Base-by-base conservation (phyloP, 2,329 filamentous ascomycete species). In the Talaromyces sp. region DNA sequence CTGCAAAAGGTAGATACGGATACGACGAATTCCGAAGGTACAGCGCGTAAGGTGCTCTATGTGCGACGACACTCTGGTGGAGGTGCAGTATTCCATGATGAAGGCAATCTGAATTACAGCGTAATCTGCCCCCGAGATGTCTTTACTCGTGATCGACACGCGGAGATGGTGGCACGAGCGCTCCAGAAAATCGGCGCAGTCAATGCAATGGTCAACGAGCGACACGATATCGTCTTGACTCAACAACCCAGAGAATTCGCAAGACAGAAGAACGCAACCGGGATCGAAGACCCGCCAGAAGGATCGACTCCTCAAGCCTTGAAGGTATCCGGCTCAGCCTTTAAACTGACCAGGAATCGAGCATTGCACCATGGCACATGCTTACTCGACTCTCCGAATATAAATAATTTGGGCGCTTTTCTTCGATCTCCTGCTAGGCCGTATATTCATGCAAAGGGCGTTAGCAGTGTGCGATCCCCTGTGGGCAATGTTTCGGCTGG, bases 351-450 rank as follows among this genome's bases (percentile, higher is more conserved):
- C 0, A 81, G 89, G 22, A 77, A 84, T 51, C 82, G 93, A 45
- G 88, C 91, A 7, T 79, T 99, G 59, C 94, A 99, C 73, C 94
- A 99, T 73, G 94, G 92, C 7, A 99, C 94, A 0, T 94, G 91
- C 67, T 79, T 99, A 43, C 78, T 97, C 2, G 79, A 81, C 35
- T 92, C 89, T 56, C 87, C 88, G 1, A 89, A 96, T 68, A 77
- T 97, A 41, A 71, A 77, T 31, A 75, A 79, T 40, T 88, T 97
- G 28, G 84, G 86, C 1, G 74, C 80, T 2, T 84, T 93, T 66
- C 73, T 99, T 63, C 81, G 84, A 21, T 91, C 90, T n/a, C 90
- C 91, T 0, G 89, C 88, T 0, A 87, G 86, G 64, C 80, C 81
- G 0, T 92, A 84, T 68, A 87, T 97, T 67, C 84, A 84, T 61